Evolutionary conservation across 768 basidiomycete genomes (phyloP), one percentile per base, ranked within the genome.

Genomic region (Mycena maculata): DNA sequence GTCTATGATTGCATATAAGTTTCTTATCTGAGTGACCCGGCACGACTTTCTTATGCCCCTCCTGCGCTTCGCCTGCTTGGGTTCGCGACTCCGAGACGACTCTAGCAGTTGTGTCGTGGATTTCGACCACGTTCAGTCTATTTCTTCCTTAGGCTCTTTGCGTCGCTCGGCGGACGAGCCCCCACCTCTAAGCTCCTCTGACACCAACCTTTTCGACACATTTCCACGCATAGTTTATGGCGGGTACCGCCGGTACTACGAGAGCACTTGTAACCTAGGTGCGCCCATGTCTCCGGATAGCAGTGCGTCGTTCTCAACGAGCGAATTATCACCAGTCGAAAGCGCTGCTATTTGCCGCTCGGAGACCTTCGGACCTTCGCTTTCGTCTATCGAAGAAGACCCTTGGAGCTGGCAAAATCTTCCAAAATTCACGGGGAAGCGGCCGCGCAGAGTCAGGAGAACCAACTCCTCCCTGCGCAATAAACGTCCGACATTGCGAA

Each of bases 151-250:
- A 2, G 25, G 57, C 30, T 25, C 59, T n/a, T 36, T 60, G 20
- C 54, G 64, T 20, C 47, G n/a, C 28, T 20, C 8, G 22, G 68
- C 59, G 9, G 59, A 63, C 25, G 33, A 47, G 22, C 65, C 69
- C 15, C 69, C 69, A 31, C 69, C 44, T 27, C 60, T 70, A 0
- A 48, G 61, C 13, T 12, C 23, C 3, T 23, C 54, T 16, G 18
- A 54, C 9, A 49, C 65, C 30, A 70, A 67, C 52, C 53, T 71
- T 3, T 67, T 67, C 25, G 69, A 71, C 42, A 60, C 65, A 10
- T 71, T 71, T 41, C 69, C 69, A 13, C 69, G 69, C 10, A 52
- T 71, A 4, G 57, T 55, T 2, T 70, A 41, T 8, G 69, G 69
- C 1, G 69, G 69, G 1, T 71, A 71, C 42, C 57, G 69, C 27